phyloP scores from a whole-genome alignment of 2,329 filamentous ascomycete species.

The Fusarium chlamydosporum region DNA sequence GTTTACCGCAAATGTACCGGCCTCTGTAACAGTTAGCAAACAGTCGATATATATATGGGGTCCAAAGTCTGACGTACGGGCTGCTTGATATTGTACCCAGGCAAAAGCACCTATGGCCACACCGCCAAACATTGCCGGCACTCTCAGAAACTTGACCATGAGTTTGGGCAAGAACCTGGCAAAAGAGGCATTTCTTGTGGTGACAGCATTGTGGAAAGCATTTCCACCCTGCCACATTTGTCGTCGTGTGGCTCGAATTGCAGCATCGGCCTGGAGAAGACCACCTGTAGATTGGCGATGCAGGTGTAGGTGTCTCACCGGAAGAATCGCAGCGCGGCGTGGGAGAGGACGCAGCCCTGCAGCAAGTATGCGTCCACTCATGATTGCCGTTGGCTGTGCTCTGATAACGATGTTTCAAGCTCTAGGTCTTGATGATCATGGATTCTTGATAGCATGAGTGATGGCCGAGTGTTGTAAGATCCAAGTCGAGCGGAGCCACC shows the following conservation, averaged over 20 bases:
- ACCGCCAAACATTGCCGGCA: constrained; percentile 93
- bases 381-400: constrained; percentile 44
- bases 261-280: constrained; percentile 75
- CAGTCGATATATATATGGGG: background rate
- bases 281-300: constrained; percentile 78
- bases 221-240: constrained; percentile 85
- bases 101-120: constrained; percentile 87
- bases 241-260: constrained; percentile 71
- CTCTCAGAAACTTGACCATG: constrained; percentile 86
- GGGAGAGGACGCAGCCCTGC: constrained; percentile 77
- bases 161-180: constrained; percentile 82
- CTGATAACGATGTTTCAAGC: constrained; percentile 31
- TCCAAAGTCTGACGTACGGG: constrained; percentile 70
- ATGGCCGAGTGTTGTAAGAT: no score
- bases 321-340: constrained; percentile 70
- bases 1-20: constrained; percentile 68
- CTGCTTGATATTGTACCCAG: constrained; percentile 96
- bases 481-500: no score
- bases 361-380: constrained; percentile 68
- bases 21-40: constrained; percentile 58
- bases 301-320: constrained; percentile 74
- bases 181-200: constrained; percentile 74
- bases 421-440: constrained; percentile 34
- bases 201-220: constrained; percentile 84
- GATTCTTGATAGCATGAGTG: no score